These are phyloP conservation scores for Alternaria infectoria DNA, from an alignment of 2,329 filamentous ascomycete species.

Conservation along the genomic window DNA sequence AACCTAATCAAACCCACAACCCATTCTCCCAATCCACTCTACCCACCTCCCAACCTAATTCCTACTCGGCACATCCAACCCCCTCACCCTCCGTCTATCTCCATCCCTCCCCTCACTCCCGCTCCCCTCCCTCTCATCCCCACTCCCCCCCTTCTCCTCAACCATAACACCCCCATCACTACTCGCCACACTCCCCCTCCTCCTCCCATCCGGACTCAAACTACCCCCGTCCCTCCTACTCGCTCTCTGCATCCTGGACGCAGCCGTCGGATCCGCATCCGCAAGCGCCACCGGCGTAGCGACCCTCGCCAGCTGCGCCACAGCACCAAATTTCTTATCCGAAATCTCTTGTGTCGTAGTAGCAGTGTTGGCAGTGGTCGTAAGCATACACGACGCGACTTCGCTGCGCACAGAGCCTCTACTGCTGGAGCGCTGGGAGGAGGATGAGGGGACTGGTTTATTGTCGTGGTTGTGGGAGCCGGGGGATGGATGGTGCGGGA, in stretches of 20 bases:
- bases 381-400: not conserved
- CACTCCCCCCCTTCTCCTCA: slow-evolving; percentile 42
- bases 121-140: not conserved
- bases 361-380: not conserved
- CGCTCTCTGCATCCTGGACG: slow-evolving; percentile 30
- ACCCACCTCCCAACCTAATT: not conserved
- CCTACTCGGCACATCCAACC: not conserved
- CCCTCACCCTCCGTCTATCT: not conserved
- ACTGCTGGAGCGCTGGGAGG: not conserved
- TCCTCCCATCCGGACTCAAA: slow-evolving; percentile 38
- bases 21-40: not conserved
- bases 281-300: slow-evolving; percentile 47
- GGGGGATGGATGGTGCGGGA: not conserved
- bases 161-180: slow-evolving; percentile 49
- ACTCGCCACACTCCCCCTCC: slow-evolving; percentile 22
- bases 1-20: not conserved
- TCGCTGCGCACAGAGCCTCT: not conserved
- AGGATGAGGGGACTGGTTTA: no score
- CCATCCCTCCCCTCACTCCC: not conserved
- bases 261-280: slow-evolving; percentile 45
- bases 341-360: not conserved
- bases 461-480: not conserved
- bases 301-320: slow-evolving; percentile 43
- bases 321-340: slow-evolving; percentile 34
- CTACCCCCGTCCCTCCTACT: slow-evolving; percentile 34